Conservation (phyloP, 495 filamentous ascomycete genomes). For the Lepidopterella palustris region DNA sequence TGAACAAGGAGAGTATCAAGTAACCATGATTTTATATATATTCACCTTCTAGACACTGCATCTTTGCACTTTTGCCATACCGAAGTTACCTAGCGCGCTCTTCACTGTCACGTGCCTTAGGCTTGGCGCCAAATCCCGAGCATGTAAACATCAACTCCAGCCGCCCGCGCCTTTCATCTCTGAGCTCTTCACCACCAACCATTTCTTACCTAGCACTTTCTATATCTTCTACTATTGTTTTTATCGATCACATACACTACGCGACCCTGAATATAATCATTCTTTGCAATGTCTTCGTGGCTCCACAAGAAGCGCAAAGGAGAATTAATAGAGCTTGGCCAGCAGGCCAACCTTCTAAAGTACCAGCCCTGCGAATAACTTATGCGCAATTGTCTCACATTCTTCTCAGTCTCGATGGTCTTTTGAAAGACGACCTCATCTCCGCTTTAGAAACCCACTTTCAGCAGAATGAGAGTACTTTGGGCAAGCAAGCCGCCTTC, state of each 20-base stretch:
- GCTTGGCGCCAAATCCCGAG: too few species aligned
- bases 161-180: conserved; percentile 3
- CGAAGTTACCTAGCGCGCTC: not conserved
- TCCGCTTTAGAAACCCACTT: conserved; percentile 69
- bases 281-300: conserved; percentile 60
- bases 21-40: too few species aligned
- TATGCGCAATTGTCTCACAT: conserved; percentile 19
- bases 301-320: conserved; percentile 77
- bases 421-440: conserved; percentile 80
- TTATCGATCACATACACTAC: conserved; percentile 41
- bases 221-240: conserved; percentile 6
- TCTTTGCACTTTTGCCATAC: too few species aligned
- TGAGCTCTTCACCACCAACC: not conserved
- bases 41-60: too few species aligned
- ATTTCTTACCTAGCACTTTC: not conserved
- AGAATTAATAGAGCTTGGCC: conserved; percentile 69
- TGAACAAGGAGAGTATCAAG: too few species aligned
- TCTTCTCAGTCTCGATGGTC: conserved; percentile 54
- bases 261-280: conserved; percentile 36
- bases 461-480: conserved; percentile 53
- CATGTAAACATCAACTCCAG: not conserved
- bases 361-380: not conserved
- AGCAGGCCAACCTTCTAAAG: conserved; percentile 64
- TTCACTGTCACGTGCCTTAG: too few species aligned
- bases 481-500: conserved; percentile 57